Evolutionary conservation across 2,329 filamentous ascomycete genomes (phyloP), one percentile per base, ranked within the genome.

Genomic region (Colletotrichum orbiculare): DNA sequence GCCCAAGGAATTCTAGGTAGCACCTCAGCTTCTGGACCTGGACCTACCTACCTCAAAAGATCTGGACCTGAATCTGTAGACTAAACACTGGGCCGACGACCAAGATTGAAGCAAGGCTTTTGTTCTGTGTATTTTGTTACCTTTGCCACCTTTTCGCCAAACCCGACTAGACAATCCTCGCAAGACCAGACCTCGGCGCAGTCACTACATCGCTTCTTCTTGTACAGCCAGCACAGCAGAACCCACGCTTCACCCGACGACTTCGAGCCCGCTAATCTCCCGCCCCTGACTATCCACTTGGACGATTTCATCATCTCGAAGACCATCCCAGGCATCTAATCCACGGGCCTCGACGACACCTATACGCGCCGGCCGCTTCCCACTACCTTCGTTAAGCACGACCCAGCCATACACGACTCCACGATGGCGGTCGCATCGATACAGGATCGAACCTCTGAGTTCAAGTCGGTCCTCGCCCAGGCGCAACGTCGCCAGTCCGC

Each of bases 391-490:
- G 3, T 38, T 12, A 11, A 6, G 15, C 13, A 39, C 15, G 11
- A n/a, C 12, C 11, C 12, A 17, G 12, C n/a, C 38, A 10, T 12
- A 49, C 25, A 43, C 13, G 12, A 17, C 33, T 37, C 38, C 75
- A 76, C 67, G 55, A 90, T 90, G 88, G 87, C 87, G 62, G 84
- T 88, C 74, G 77, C 85, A 66, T 95, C 94, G 55, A 97, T 98
- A 77, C 96, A 99, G 83, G 96, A 99, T 82, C 93, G 96, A 75
- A 99, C 96, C 63, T 87, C 89, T 75, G 96, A 99, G 85, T 99
- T 99, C 85, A 91, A 90, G 77, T 92, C 94, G 69, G 96, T 98
- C 73, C 88, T 98, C 68, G 84, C 87, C 49, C 93, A 97, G 76
- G 92, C 93, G 55, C 93, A 97, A 79, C 91, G 90, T 74, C 87